Percentiles rank a stretch among this genome's conserved stretches.
Conservation (phyloP, 1,139 yeast genomes). For the Entelexis sorbosivorans region DNA sequence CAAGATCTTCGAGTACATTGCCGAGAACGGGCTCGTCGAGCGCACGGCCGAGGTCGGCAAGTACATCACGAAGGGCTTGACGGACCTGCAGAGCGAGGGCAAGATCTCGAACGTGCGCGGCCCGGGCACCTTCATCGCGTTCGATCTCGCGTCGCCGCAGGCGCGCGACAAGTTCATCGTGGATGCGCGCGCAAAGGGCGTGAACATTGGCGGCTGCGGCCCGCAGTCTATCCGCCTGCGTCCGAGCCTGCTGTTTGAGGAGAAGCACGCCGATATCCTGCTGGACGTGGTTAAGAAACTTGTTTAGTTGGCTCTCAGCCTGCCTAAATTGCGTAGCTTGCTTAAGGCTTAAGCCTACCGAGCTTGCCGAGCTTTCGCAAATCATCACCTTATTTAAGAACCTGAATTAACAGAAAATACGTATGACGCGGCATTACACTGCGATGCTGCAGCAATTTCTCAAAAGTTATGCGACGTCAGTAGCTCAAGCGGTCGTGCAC, state of each 20-base stretch:
- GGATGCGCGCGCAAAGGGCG: conserved; percentile 49
- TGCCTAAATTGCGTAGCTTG: too few species aligned
- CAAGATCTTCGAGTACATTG: conserved; percentile 54
- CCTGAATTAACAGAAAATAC: too few species aligned
- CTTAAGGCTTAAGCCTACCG: too few species aligned
- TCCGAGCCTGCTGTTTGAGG: conserved; percentile 64
- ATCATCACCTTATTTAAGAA: too few species aligned
- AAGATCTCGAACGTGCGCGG: conserved; percentile 55
- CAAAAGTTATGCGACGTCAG: too few species aligned
- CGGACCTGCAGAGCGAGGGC: conserved; percentile 38
- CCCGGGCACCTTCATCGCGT: conserved; percentile 71
- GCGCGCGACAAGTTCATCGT: conserved; percentile 49
- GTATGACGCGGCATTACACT: too few species aligned
- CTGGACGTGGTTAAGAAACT: conserved; percentile 32
- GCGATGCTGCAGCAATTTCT: too few species aligned
- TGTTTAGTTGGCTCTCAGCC: too few species aligned
- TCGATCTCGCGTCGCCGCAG: conserved; percentile 48
- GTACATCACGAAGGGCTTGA: conserved; percentile 47
- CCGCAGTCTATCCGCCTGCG: conserved; percentile 62
- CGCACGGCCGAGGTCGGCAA: conserved; percentile 51
- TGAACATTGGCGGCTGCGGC: conserved; percentile 76
- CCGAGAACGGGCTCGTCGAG: conserved; percentile 47
- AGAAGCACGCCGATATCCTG: conserved; percentile 63
- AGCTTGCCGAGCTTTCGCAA: too few species aligned
- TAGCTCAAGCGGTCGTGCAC: too few species aligned